Conservation (phyloP, 2,329 filamentous ascomycete genomes). For the Beauveria scarabaeidicola region DNA sequence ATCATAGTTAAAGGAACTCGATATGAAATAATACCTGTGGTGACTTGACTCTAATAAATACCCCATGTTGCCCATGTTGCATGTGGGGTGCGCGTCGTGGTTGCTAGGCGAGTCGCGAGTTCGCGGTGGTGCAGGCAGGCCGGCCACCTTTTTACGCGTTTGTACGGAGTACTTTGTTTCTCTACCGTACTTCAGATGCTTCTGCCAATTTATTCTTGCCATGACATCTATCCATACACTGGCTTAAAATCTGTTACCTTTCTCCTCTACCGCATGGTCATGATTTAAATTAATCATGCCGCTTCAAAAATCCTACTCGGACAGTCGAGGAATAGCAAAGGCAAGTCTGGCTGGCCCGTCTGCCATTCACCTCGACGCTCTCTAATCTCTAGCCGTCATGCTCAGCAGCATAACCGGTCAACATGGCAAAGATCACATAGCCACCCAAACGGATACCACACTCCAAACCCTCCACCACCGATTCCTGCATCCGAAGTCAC, state of each 20-base stretch:
- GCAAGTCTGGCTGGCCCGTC: background rate
- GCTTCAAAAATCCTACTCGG: conserved; percentile 11
- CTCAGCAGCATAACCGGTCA: conserved; percentile 25
- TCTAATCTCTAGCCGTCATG: background rate
- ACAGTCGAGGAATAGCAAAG: conserved; percentile 7
- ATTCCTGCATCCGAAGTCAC: conserved; percentile 48
- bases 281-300: conserved; percentile 21
- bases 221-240: background rate
- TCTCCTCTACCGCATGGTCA: conserved; percentile 14
- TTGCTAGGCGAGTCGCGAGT: conserved; percentile 11
- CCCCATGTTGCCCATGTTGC: background rate
- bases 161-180: conserved; percentile 1
- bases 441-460: conserved; percentile 33
- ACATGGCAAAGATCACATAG: conserved; percentile 49
- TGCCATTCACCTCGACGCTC: no score
- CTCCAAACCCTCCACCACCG: conserved; percentile 29
- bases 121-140: no score
- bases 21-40: no score
- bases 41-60: no score
- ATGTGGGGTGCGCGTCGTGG: conserved; percentile 8
- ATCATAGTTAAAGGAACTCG: no score
- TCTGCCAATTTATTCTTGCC: background rate
- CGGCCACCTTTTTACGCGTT: conserved; percentile 7
- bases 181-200: background rate
- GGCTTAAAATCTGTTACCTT: background rate